Evolutionary conservation across 2,329 filamentous ascomycete species (phyloP).

Genomic region (Ascochyta pisi): DNA sequence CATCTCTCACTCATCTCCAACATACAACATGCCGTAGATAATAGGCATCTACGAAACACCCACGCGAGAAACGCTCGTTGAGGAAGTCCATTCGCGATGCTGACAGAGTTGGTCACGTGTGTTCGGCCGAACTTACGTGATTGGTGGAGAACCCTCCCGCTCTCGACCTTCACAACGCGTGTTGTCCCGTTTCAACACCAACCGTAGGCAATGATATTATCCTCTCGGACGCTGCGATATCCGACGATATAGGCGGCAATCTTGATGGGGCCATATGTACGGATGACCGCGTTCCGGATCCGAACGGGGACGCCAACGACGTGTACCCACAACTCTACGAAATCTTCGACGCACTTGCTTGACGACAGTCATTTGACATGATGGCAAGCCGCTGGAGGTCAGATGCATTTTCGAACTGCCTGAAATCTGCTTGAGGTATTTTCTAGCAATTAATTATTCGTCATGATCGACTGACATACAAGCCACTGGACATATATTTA

Average conservation of each 20-base stretch:
- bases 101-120: conserved; percentile 14
- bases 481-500: no score
- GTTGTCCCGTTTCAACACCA: neutral
- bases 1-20: neutral
- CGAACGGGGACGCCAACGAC: neutral
- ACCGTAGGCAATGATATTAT: neutral
- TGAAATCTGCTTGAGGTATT: no score
- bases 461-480: no score
- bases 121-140: conserved; percentile 4
- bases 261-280: neutral
- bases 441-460: no score
- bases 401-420: no score
- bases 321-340: neutral
- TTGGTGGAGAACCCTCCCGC: neutral
- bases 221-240: neutral
- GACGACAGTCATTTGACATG: neutral
- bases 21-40: neutral
- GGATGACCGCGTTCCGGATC: neutral
- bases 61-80: neutral
- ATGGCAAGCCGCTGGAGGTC: no score
- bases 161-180: neutral
- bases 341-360: neutral
- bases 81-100: neutral
- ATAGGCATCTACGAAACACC: conserved; percentile 3
- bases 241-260: neutral